Evolutionary conservation across 192 early-diverging fungal species (phyloP), one percentile per base, ranked within the genome.

Genomic region (Rhizophlyctis rosea): DNA sequence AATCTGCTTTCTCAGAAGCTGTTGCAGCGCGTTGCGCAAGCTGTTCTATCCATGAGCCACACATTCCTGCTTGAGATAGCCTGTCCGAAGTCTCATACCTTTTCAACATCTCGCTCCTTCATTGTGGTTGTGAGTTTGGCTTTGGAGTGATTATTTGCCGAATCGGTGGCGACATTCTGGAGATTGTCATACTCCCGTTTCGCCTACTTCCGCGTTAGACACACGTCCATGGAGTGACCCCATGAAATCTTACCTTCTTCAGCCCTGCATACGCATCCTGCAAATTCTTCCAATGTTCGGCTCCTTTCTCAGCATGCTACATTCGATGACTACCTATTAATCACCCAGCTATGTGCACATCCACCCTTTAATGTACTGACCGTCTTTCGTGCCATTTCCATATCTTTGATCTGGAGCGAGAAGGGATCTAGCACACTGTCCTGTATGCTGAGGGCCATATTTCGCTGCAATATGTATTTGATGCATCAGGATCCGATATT

Each of bases 41-140:
- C 71, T 44, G 18, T 18, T 61, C 51, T 61, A 44, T 44, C 39
- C 7, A 44, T 18, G 18, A 13, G 39, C 9, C 18, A 18, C 39
- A 44, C 7, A 44, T 18, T 13, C 18, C 9, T 13, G 39, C 7
- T 44, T 18, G 9, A 18, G 18, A 18, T 18, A 44, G 18, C 18
- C 9, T 18, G 18, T 13, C 39, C 9, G 39, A 7, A 7, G 9
- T 7, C 39, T 44, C 47, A 11, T 44, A 72, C 75, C 70, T 73
- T 73, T 50, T 77, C 71, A 1, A 77, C 21, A 9, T 77, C 76
- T 30, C 61, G 39, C 7, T 77, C 76, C 50, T 65, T 73, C 30
- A 58, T 44, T 11, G 47, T 23, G 14, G 39, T n/a, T 24, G 48
- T 65, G 13, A 56, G 4, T 49, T 69, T 65, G 1, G 75, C 70